These are phyloP conservation scores for Medakamo hakoo DNA, from an alignment of 139 green algal species.

Conservation along the genomic window DNA sequence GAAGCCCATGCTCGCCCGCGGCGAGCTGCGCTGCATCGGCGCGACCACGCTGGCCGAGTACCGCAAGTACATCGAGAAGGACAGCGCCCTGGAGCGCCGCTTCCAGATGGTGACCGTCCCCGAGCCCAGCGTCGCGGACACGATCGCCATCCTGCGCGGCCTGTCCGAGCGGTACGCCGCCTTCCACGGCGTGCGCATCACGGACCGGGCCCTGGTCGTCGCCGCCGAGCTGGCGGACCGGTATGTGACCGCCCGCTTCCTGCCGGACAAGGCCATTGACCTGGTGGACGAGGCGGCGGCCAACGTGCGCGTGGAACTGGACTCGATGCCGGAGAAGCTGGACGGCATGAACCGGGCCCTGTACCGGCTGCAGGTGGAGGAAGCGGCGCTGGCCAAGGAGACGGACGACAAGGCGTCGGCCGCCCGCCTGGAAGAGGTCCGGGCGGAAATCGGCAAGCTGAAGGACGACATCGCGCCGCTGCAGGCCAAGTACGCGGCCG, in stretches of 20 bases:
- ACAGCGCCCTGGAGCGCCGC: conserved; percentile 73
- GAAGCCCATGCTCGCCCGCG: conserved; percentile 89
- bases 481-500: conserved; percentile 46
- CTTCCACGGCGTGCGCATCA: conserved; percentile 62
- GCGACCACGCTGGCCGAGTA: conserved; percentile 86
- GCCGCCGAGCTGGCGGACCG: conserved; percentile 46
- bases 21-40: conserved; percentile 87
- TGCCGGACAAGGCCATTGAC: conserved; percentile 84
- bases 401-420: conserved; percentile 55
- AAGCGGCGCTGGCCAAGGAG: conserved; percentile 68
- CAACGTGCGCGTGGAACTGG: conserved; percentile 40
- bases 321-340: conserved; percentile 45
- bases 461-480: conserved; percentile 64
- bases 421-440: conserved; percentile 46
- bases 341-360: conserved; percentile 58
- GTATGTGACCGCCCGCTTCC: conserved; percentile 48
- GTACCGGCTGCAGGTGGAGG: conserved; percentile 54
- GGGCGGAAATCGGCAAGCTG: conserved; percentile 48
- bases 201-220: conserved; percentile 49
- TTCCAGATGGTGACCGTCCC: conserved; percentile 62
- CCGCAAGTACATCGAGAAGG: conserved; percentile 87
- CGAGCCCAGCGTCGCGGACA: conserved; percentile 74
- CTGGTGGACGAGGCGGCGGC: conserved; percentile 64
- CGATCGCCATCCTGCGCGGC: conserved; percentile 84
- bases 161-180: conserved; percentile 72